Evolutionary conservation across 129 eudicot genomes (phyloP), one percentile per base, ranked within the genome.

Genomic region (Artemisia argyi): DNA sequence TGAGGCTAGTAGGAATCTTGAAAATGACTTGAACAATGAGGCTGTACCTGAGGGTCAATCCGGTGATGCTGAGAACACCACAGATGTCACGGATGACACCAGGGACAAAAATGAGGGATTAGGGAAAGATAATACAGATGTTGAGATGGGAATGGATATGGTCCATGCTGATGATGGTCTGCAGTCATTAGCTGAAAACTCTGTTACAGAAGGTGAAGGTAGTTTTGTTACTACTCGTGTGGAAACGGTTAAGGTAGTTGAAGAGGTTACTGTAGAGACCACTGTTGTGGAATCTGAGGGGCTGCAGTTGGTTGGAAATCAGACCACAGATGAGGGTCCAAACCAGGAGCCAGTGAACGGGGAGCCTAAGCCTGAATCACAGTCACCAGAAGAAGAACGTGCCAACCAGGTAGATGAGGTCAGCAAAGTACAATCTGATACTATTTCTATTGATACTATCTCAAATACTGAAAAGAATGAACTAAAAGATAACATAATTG

Each of bases 391-490:
- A 55, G 49, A 70, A 55, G 77, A 77, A 56, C 83, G 26, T 67
- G 80, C 24, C 80, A 60, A 75, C 81, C 98, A 89, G 96, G 95
- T 93, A 83, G 79, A 73, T 84, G 95, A 89, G 88, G 92, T 87
- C 96, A 85, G 81, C 91, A 82, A 78, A 81, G 87, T 87, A 89
- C 75, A 70, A 78, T 74, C 90, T 93, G 91, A 92, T 83, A 82
- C 88, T 85, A 80, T 87, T 87, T 83, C 95, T 82, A 74, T 85
- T 82, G 98, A 87, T 80, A 78, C 89, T 90, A 73, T 82, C 76
- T 68, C 92, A 51, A 75, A 76, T 85, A 76, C 61, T 82, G 98
- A 90, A 76, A 87, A 88, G 66, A 87, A 74, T 84, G 96, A 87
- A 69, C 74, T 82, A 85, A 87, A 89, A 86, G 89, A 85, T 85